Evolutionary conservation across 305 asterid species (phyloP).

Genomic region (Fraxinus nigra): DNA sequence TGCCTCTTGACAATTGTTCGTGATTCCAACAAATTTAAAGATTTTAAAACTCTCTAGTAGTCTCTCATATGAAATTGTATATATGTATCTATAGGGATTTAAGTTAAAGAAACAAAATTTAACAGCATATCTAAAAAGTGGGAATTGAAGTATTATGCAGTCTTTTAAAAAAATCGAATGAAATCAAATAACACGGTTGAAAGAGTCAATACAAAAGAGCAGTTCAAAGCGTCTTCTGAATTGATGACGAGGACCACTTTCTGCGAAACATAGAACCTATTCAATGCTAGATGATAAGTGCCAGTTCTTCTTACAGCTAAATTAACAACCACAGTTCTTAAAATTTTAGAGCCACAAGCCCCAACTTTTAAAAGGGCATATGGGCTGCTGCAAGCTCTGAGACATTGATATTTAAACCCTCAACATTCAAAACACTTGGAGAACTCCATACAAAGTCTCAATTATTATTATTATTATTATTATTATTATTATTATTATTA

Average conservation of each 20-base stretch:
- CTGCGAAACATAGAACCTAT: not conserved
- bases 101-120: not conserved
- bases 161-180: not conserved
- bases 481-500: too few relatives aligned
- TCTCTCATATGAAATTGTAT: not conserved
- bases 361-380: not conserved
- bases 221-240: not conserved
- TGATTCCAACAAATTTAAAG: not conserved
- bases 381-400: conserved; percentile 11
- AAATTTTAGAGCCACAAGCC: not conserved
- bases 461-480: too few relatives aligned
- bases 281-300: not conserved
- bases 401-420: conserved; percentile 9
- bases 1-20: not conserved
- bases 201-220: not conserved
- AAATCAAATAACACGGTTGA: not conserved
- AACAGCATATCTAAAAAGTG: not conserved
- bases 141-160: not conserved
- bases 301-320: not conserved
- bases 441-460: conserved; percentile 4
- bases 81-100: not conserved
- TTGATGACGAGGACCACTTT: not conserved
- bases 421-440: conserved; percentile 8
- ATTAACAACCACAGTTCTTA: not conserved
- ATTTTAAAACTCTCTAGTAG: not conserved